Percentiles rank a stretch among this genome's conserved stretches.
Conservation (phyloP, 2,329 filamentous ascomycete species). For the Paramyrothecium roridum region DNA sequence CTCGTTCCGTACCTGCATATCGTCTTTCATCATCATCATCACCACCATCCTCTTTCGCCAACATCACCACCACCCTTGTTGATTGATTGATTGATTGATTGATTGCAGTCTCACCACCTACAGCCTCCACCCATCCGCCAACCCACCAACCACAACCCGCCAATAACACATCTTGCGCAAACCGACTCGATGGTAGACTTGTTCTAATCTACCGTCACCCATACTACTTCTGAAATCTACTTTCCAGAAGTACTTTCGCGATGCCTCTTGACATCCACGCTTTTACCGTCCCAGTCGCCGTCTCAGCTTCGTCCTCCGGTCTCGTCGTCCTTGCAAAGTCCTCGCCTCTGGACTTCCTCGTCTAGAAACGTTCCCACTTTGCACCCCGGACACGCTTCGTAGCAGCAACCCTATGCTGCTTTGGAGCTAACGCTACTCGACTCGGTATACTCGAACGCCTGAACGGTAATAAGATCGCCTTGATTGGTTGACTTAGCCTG, state of each 20-base stretch:
- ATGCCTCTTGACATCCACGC: conserved; percentile 56
- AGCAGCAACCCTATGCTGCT: conserved; percentile 30
- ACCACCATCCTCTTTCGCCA: neutral
- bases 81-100: conserved; percentile 5
- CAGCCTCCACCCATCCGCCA: conserved; percentile 4
- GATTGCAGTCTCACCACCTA: conserved; percentile 5
- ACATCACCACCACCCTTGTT: neutral
- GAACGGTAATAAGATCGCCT: conserved; percentile 36
- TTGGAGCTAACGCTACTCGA: conserved; percentile 33
- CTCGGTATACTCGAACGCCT: conserved; percentile 29
- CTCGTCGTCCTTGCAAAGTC: conserved; percentile 52
- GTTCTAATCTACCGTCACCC: conserved; percentile 23
- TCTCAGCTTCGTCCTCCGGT: conserved; percentile 60
- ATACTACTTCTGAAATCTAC: conserved; percentile 16
- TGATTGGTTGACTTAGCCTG: conserved; percentile 46
- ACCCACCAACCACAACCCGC: conserved; percentile 2
- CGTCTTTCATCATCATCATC: conserved; percentile 12
- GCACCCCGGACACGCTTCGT: conserved; percentile 40
- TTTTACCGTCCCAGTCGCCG: conserved; percentile 57
- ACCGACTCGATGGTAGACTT: conserved; percentile 29
- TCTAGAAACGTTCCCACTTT: conserved; percentile 40
- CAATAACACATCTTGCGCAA: conserved; percentile 1
- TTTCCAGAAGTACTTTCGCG: conserved; percentile 35
- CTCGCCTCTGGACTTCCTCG: conserved; percentile 33
- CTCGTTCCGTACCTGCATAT: conserved; percentile 26